A percentile compares a stretch with the other conserved stretches of the same genome.
phyloP scores from a whole-genome alignment of 164 flowering plant species.

The Aristolochia fimbriata region DNA sequence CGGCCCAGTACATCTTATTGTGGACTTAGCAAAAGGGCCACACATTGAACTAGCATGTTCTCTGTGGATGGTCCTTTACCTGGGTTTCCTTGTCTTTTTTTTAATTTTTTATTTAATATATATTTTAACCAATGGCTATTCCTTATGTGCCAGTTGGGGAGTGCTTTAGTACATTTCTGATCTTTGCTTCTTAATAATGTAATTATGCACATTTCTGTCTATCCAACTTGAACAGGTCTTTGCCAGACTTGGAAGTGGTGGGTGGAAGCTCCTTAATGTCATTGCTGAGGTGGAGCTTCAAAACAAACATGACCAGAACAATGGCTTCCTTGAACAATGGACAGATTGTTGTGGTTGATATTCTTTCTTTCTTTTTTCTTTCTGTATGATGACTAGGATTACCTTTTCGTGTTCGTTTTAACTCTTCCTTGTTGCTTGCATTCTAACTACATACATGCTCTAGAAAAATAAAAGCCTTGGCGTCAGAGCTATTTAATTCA shows the following conservation, averaged over 20 bases:
- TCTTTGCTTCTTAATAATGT: constrained; percentile 1
- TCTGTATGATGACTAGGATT: too few relatives aligned
- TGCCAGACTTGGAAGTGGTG: constrained; percentile 56
- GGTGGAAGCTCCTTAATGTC: constrained; percentile 52
- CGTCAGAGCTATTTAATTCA: too few relatives aligned
- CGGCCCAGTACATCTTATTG: too few relatives aligned
- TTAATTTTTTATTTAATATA: too few relatives aligned
- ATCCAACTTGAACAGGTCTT: constrained; percentile 39
- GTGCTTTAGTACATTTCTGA: too few relatives aligned
- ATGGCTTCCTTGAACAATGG: constrained; percentile 44
- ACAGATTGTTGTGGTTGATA: constrained; percentile 49
- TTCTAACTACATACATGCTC: not conserved
- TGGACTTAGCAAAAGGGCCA: too few relatives aligned
- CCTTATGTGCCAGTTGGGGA: too few relatives aligned
- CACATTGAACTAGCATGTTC: too few relatives aligned
- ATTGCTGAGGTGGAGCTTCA: constrained; percentile 73
- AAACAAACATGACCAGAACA: constrained; percentile 53
- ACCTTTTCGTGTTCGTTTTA: not conserved
- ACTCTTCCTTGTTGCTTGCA: not conserved
- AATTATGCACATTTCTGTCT: not conserved
- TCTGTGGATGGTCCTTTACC: too few relatives aligned
- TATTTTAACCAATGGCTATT: too few relatives aligned
- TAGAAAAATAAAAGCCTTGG: too few relatives aligned
- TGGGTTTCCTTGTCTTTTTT: too few relatives aligned
- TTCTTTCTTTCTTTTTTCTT: not conserved